Percentiles rank a stretch among this genome's conserved stretches.
Evolutionary conservation across 257 asterid species (phyloP).

Genomic region (Solanum tarapatanum): DNA sequence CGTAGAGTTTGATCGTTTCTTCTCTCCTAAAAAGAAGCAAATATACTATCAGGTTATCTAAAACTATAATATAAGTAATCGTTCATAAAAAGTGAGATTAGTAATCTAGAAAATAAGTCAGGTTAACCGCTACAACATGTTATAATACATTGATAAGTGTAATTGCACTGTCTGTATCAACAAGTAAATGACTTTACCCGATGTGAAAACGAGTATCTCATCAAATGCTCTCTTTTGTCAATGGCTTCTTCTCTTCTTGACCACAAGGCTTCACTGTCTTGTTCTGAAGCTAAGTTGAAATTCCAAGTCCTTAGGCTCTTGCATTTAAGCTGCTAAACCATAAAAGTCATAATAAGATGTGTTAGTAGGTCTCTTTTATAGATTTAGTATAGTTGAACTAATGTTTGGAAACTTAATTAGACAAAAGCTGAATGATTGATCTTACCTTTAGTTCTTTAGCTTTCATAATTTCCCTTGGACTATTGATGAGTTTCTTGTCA

Average conservation of each 20-base stretch:
- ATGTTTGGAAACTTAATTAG: neutral
- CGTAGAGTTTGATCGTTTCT: slow-evolving; percentile 33
- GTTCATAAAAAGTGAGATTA: neutral
- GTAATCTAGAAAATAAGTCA: neutral
- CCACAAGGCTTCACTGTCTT: slow-evolving; percentile 42
- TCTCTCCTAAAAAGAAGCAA: slow-evolving; percentile 33
- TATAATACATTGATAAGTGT: neutral
- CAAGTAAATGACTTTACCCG: slow-evolving; percentile 31
- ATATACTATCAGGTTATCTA: neutral
- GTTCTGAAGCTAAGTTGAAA: slow-evolving; percentile 34
- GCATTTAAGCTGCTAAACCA: slow-evolving; percentile 30
- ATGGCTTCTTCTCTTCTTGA: slow-evolving; percentile 47
- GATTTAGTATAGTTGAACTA: neutral
- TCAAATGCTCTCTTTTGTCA: slow-evolving; percentile 57
- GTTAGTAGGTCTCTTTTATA: neutral
- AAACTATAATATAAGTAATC: neutral
- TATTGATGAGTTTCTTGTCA: slow-evolving; percentile 23
- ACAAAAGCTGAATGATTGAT: neutral
- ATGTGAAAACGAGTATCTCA: slow-evolving; percentile 61
- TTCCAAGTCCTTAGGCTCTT: slow-evolving; percentile 45
- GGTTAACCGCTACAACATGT: neutral
- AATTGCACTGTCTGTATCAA: neutral
- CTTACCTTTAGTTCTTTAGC: slow-evolving; percentile 40
- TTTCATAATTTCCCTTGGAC: slow-evolving; percentile 24
- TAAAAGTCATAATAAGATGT: neutral